Base-by-base conservation (phyloP, 441 rosid genomes). In the Gossypium laxum region DNA sequence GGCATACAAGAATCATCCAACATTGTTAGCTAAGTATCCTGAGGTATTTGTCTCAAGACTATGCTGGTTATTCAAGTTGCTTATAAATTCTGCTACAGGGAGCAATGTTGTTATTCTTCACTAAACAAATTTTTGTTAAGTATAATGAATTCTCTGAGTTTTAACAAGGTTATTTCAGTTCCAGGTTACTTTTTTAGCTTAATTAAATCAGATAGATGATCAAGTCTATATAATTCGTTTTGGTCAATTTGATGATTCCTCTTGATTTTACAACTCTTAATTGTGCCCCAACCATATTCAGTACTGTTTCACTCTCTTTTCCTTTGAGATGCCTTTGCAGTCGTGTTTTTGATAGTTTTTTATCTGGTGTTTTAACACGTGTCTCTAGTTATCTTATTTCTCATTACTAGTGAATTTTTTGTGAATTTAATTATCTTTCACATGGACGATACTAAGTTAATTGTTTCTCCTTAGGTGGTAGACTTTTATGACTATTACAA, bases 401-500 rank as follows among this genome's bases (percentile, higher is more conserved):
- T 24, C 1, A 12, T 41, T 45, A 30, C 10, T 67, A 26, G 24
- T 0, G 3, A 4, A 8, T 30, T 43, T 48, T 50, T 12, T 69
- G 48, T 50, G 34, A 72, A 48, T 26, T 65, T 59, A 28, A 48
- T 70, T 69, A 28, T 38, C 32, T 57, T 69, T 56, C 52, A 10
- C 22, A 11, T 45, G 34, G 69, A 65, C 32, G 71, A 74, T 58
- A 28, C 63, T 74, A 38, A 57, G 6, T 74, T 28, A 12, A 17
- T 72, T 73, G 45, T 71, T 76, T 77, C 21, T 71, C 73, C 70
- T 2, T 76, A 93, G 98, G 91, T 87, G 82, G 58, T 89, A 72
- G 96, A 92, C 74, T 95, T 95, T 79, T 95, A 89, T 80, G 97
- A 95, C 81, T 95, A 92, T 71, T 95, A 95, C 89, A 95, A 95